These are phyloP conservation scores for Pythium folliculosum DNA, from an alignment of 352 stramenopile species.

Conservation along the genomic window DNA sequence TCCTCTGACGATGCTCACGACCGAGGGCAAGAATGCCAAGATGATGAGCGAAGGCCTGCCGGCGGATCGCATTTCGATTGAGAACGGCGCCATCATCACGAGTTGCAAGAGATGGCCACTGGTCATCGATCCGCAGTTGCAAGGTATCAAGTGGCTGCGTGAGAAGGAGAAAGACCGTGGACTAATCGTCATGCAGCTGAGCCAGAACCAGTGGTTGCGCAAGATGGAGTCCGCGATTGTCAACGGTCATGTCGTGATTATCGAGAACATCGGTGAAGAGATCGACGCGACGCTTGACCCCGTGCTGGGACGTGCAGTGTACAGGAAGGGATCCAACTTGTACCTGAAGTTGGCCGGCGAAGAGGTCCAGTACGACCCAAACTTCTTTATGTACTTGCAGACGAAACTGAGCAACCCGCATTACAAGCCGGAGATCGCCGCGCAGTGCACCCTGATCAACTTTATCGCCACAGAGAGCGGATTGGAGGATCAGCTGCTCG, in stretches of 20 bases:
- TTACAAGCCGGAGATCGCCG: constrained; percentile 89
- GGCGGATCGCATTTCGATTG: constrained; percentile 96
- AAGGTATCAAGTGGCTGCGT: constrained; percentile 98
- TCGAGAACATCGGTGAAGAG: constrained; percentile 97
- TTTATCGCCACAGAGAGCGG: constrained; percentile 92
- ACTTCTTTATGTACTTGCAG: constrained; percentile 89
- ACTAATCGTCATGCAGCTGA: constrained; percentile 93
- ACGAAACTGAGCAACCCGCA: constrained; percentile 93
- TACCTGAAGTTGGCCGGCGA: constrained; percentile 93
- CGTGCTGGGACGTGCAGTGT: constrained; percentile 94
- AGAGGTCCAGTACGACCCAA: constrained; percentile 87
- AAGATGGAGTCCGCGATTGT: constrained; percentile 94
- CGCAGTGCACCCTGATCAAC: constrained; percentile 93
- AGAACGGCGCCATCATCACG: constrained; percentile 97
- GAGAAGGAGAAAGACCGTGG: constrained; percentile 94
- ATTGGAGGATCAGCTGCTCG: constrained; percentile 89
- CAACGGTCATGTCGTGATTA: constrained; percentile 95
- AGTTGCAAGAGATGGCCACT: constrained; percentile 98
- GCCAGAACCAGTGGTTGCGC: constrained; percentile 96
- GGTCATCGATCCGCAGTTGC: constrained; percentile 97
- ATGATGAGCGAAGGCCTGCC: constrained; percentile 98
- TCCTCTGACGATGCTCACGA: constrained; percentile 95
- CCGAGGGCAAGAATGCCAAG: constrained; percentile 95
- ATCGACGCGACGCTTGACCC: constrained; percentile 97
- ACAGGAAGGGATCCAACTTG: constrained; percentile 94